Conservation (phyloP, 2,329 filamentous ascomycete species). For the Trichophyton equinum region DNA sequence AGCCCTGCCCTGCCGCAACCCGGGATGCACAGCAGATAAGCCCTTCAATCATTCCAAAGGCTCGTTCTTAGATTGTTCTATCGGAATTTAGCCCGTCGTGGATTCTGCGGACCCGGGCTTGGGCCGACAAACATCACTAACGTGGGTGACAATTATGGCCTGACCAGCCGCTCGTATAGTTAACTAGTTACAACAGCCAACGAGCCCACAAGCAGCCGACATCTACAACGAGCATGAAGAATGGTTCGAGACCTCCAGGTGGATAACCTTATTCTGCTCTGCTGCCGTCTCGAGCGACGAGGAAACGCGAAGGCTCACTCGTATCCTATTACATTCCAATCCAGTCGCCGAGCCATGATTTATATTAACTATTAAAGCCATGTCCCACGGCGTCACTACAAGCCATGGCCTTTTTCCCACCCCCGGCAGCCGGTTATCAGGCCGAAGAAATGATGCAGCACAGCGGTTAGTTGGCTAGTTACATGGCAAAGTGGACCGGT, state of each 20-base stretch:
- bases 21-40: too few relatives aligned
- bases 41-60: too few relatives aligned
- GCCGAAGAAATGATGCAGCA: background rate
- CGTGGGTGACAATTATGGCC: too few relatives aligned
- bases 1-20: too few relatives aligned
- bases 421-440: background rate
- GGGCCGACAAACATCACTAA: background rate
- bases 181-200: too few relatives aligned
- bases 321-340: background rate
- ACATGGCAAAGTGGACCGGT: background rate
- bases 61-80: too few relatives aligned
- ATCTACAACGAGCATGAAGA: background rate
- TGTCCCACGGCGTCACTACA: background rate
- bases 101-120: background rate
- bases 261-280: background rate
- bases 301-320: background rate
- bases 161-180: too few relatives aligned
- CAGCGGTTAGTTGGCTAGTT: background rate
- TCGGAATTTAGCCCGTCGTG: background rate
- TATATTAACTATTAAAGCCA: background rate
- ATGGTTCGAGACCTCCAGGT: background rate
- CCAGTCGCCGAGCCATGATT: too few relatives aligned
- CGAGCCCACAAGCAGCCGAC: background rate
- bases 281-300: too few relatives aligned
- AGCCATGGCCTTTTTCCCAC: background rate